Percentiles rank a stretch among this genome's conserved stretches.
These are phyloP conservation scores for Cucumis cinereus DNA, from an alignment of 306 rosid genomes.

Conservation along the genomic window DNA sequence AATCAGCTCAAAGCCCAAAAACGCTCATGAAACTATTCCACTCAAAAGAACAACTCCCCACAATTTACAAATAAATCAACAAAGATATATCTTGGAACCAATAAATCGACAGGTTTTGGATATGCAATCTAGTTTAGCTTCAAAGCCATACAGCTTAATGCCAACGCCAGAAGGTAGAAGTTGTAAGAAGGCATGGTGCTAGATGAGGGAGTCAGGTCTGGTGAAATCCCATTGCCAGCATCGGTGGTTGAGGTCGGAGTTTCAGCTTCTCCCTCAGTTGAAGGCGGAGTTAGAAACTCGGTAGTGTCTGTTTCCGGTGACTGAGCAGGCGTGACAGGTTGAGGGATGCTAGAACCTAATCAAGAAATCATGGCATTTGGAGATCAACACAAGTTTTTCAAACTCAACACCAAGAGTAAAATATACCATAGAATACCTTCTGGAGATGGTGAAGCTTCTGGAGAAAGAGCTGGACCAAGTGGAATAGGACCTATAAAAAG, in stretches of 20 bases:
- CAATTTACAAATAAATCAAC: neutral
- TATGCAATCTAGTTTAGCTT: neutral
- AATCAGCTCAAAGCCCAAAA: neutral
- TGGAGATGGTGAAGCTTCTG: conserved; percentile 11
- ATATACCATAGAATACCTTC: neutral
- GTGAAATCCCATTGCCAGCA: neutral
- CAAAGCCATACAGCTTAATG: neutral
- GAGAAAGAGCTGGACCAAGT: conserved; percentile 3
- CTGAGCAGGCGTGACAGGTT: neutral
- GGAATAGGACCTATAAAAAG: conserved; percentile 2
- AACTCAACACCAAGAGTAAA: neutral
- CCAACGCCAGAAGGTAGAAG: neutral
- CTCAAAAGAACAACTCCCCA: conserved; percentile 5
- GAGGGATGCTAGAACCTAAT: conserved; percentile 8
- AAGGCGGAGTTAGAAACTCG: neutral
- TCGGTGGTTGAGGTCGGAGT: neutral
- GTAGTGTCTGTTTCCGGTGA: conserved; percentile 2
- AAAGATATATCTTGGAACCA: neutral
- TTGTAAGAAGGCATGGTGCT: neutral
- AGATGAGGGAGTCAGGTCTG: neutral
- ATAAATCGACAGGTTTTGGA: neutral
- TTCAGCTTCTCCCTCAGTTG: neutral
- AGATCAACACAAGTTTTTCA: neutral
- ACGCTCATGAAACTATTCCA: neutral
- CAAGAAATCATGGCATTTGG: neutral